These are phyloP conservation scores for Colletotrichum sp. DNA, from an alignment of 2,329 filamentous ascomycete genomes.

Conservation along the genomic window DNA sequence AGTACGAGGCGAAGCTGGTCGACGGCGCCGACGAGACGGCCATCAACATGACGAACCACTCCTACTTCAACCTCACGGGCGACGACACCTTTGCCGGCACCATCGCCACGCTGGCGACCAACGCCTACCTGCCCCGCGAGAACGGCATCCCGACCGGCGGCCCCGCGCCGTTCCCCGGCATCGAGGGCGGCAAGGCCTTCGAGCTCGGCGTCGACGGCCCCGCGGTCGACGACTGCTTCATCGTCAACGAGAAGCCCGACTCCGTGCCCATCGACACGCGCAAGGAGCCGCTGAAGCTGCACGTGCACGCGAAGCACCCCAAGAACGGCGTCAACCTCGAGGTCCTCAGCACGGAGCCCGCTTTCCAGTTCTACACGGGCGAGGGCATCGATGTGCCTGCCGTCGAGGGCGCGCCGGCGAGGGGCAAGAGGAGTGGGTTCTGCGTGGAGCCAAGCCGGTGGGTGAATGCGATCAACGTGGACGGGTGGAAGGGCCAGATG, in stretches of 20 bases:
- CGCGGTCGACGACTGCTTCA: slow-evolving; percentile 89
- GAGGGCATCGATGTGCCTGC: slow-evolving; percentile 81
- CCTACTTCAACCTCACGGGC: slow-evolving; percentile 72
- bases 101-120: slow-evolving; percentile 69
- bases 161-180: slow-evolving; percentile 67
- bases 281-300: slow-evolving; percentile 62
- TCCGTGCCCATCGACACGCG: slow-evolving; percentile 72
- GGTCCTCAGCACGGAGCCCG: slow-evolving; percentile 89
- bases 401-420: slow-evolving; percentile 65
- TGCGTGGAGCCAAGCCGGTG: slow-evolving; percentile 92
- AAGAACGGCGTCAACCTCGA: slow-evolving; percentile 80
- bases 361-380: slow-evolving; percentile 97
- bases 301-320: slow-evolving; percentile 77
- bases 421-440: slow-evolving; percentile 76
- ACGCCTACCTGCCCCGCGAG: slow-evolving; percentile 76
- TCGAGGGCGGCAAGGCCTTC: slow-evolving; percentile 72
- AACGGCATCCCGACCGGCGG: slow-evolving; percentile 75
- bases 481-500: slow-evolving; percentile 80
- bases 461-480: slow-evolving; percentile 85
- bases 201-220: slow-evolving; percentile 73
- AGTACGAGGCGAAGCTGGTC: slow-evolving; percentile 87
- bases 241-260: slow-evolving; percentile 69
- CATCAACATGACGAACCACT: slow-evolving; percentile 95
- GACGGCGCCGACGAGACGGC: slow-evolving; percentile 82
- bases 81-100: slow-evolving; percentile 59